Percentiles rank a stretch among this genome's conserved stretches.
Evolutionary conservation across 75 land plant genomes (phyloP).

Genomic region (Picea glauca): DNA sequence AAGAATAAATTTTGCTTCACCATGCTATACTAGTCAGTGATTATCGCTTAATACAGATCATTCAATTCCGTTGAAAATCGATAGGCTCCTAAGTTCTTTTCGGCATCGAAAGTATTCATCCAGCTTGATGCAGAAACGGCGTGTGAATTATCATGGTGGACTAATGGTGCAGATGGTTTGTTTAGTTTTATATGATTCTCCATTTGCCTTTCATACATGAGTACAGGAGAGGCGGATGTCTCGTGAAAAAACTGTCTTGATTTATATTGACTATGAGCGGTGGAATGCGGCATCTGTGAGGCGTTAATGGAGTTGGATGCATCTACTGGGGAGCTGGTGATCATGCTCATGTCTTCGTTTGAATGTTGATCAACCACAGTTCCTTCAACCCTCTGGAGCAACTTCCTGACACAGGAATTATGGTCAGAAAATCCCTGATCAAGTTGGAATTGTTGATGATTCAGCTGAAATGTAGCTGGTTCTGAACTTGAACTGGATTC

Average conservation of each 20-base stretch:
- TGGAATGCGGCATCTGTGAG: background rate
- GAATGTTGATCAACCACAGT: no score
- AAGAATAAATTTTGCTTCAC: background rate
- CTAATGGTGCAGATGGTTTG: background rate
- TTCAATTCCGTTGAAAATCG: background rate
- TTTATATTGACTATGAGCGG: no score
- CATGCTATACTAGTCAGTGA: background rate
- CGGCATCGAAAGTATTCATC: background rate
- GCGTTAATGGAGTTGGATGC: background rate
- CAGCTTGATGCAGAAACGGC: background rate
- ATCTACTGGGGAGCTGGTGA: background rate
- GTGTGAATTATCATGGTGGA: background rate
- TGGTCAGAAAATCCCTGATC: no score
- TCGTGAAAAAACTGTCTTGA: background rate
- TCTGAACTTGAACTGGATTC: no score
- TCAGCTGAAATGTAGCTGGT: no score
- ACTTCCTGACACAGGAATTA: no score
- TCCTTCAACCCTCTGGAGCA: no score
- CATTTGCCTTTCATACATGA: background rate
- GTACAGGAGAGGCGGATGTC: background rate
- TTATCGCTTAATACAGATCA: background rate
- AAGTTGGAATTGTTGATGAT: no score
- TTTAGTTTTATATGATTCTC: background rate
- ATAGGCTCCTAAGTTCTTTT: background rate
- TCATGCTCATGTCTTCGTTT: conserved; percentile 3